phyloP scores from a whole-genome alignment of 2,329 filamentous ascomycete species.

The Ceratocystis destructans region DNA sequence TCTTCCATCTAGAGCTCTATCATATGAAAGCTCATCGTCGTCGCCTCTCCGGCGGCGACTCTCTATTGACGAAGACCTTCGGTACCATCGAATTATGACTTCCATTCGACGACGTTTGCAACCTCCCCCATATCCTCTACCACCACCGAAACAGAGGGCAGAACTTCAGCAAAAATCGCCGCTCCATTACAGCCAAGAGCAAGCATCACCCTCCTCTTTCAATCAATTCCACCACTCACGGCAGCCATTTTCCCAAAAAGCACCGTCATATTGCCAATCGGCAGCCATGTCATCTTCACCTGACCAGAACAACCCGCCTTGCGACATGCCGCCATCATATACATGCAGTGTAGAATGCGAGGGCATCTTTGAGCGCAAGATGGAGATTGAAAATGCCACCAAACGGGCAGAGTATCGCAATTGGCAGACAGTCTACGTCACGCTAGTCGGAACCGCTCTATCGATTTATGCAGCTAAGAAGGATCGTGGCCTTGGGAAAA shows the following conservation, averaged over 20 bases:
- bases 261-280: not conserved
- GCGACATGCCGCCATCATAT: conserved; percentile 41
- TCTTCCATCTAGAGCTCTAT: not conserved
- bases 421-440: conserved; percentile 50
- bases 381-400: conserved; percentile 52
- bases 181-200: conserved; percentile 13
- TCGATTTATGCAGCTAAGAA: conserved; percentile 51
- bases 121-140: conserved; percentile 32
- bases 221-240: conserved; percentile 11
- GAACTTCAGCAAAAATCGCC: not conserved
- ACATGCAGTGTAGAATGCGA: conserved; percentile 42
- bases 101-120: conserved; percentile 32
- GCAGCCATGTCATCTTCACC: conserved; percentile 18
- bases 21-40: conserved; percentile 8
- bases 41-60: conserved; percentile 33
- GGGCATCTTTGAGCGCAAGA: conserved; percentile 47
- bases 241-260: conserved; percentile 14
- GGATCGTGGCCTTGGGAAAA: conserved; percentile 38
- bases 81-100: conserved; percentile 40
- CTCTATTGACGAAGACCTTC: conserved; percentile 43
- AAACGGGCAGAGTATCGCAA: conserved; percentile 47
- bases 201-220: not conserved
- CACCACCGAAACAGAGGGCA: no score
- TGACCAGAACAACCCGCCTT: conserved; percentile 25
- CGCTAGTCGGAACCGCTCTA: conserved; percentile 55